Percentiles rank a stretch among this genome's conserved stretches.
phyloP scores from a whole-genome alignment of 2,329 filamentous ascomycete species.

The Lasiodiplodia theobromae region DNA sequence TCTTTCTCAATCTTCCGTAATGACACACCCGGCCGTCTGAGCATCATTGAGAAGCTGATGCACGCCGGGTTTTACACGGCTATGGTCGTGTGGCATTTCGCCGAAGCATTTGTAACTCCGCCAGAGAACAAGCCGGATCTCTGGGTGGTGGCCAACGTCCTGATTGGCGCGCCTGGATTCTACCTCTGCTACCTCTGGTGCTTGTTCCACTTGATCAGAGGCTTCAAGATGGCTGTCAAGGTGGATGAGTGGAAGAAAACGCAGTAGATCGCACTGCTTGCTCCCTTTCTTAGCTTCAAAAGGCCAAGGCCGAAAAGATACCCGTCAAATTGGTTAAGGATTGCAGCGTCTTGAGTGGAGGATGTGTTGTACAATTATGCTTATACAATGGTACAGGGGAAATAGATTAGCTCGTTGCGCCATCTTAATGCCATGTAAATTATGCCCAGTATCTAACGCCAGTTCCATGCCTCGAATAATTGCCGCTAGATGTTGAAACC shows the following conservation, averaged over 20 bases:
- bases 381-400: slow-evolving; percentile 8
- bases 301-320: slow-evolving; percentile 7
- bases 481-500: slow-evolving; percentile 72
- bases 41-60: slow-evolving; percentile 69
- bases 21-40: slow-evolving; percentile 50
- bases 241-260: slow-evolving; percentile 50
- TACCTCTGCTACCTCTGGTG: slow-evolving; percentile 92
- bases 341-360: slow-evolving; percentile 13
- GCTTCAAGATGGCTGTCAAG: slow-evolving; percentile 32
- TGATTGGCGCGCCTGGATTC: slow-evolving; percentile 85
- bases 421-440: slow-evolving; percentile 40
- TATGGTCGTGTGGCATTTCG: slow-evolving; percentile 83
- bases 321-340: neutral
- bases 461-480: neutral
- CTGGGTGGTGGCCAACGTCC: slow-evolving; percentile 91
- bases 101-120: slow-evolving; percentile 72
- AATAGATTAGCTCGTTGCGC: slow-evolving; percentile 12
- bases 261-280: slow-evolving; percentile 36
- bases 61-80: slow-evolving; percentile 78
- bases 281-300: neutral
- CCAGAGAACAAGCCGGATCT: slow-evolving; percentile 85
- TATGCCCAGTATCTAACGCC: slow-evolving; percentile 42
- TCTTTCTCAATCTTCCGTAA: slow-evolving; percentile 72
- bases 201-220: slow-evolving; percentile 66
- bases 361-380: slow-evolving; percentile 19